Base-by-base conservation (phyloP, 2,329 filamentous ascomycete species). In the Alternaria gansuensis region DNA sequence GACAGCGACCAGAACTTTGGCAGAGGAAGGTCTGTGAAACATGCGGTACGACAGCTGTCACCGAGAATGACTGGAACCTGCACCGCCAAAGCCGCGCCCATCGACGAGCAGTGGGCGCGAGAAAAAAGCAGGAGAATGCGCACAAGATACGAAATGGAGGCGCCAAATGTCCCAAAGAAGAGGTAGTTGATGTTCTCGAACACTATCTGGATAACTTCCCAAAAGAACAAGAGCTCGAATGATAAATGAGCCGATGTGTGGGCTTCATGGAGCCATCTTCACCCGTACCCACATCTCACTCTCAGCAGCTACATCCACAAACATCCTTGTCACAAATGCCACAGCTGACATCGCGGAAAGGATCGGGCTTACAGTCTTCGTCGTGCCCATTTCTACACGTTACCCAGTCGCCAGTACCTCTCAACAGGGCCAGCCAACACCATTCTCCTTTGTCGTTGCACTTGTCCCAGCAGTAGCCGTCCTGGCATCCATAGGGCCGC, bases 11-110 rank as follows among this genome's bases (percentile, higher is more conserved):
- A 7, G 81, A 83, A 57, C 70, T 80, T 2, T 84, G 82, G 75
- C 71, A 80, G 26, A 81, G 82, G 60, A 82, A 84, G 65, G 85
- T 83, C 17, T 99, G 95, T 70, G 87, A 92, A 3, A 65, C 88
- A 0, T 99, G 95, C 72, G 80, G 81, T 14, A 84, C 82, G 48
- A 83, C 82, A 1, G 79, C 84, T 57, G 81, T 84, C 34, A 85
- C 82, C 0, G 81, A 84, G 57, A 81, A 82, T 28, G 83, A 88
- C 60, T 89, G 87, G 86, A 73, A 78, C 21, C 72, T 81, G 34
- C 87, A 89, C 72, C 70, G 85, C 10, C 80, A 80, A 51, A 86
- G 86, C 56, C 79, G 82, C 36, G 75, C 78, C 3, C 87, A 92
- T 67, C 76, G 77, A 44, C 75, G 77, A 56, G 72, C 71, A n/a